Evolutionary conservation across 805 yeast species (phyloP).

Genomic region (Starmerella apis): DNA sequence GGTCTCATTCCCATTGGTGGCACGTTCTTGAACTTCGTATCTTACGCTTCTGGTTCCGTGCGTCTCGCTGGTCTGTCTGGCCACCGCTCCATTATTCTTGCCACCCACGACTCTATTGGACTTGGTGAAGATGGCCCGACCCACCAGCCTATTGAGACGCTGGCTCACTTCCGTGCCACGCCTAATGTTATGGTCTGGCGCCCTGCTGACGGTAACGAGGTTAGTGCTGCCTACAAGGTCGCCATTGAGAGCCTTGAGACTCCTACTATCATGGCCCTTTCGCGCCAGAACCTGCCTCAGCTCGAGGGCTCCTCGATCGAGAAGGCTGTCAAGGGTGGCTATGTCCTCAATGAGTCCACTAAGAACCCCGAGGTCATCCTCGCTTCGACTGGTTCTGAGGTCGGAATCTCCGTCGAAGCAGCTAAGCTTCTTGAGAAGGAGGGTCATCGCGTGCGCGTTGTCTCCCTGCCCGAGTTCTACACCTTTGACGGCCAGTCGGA

Average conservation of each 20-base stretch:
- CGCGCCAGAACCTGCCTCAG: conserved; percentile 79
- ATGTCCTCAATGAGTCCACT: conserved; percentile 53
- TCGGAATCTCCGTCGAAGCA: conserved; percentile 69
- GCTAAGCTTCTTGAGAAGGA: conserved; percentile 54
- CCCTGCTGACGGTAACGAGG: conserved; percentile 46
- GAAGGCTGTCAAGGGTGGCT: conserved; percentile 92
- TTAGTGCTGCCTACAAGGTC: conserved; percentile 46
- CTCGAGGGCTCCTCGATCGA: conserved; percentile 85
- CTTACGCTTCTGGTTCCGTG: conserved; percentile 46
- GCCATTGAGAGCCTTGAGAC: conserved; percentile 49
- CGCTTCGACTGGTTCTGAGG: conserved; percentile 93
- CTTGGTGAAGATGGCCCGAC: conserved; percentile 52
- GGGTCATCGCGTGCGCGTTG: conserved; percentile 70
- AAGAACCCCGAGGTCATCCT: conserved; percentile 60
- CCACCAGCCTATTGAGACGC: conserved; percentile 46
- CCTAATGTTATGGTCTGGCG: conserved; percentile 44
- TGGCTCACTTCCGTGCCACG: conserved; percentile 43
- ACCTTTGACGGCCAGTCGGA: conserved; percentile 76
- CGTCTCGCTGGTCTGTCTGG: conserved; percentile 42
- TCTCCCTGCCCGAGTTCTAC: conserved; percentile 85
- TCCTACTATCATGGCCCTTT: conserved; percentile 61
- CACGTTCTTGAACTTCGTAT: conserved; percentile 89
- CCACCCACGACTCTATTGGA: conserved; percentile 50
- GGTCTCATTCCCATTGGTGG: conserved; percentile 89
- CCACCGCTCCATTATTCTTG: conserved; percentile 41